These are phyloP conservation scores for Aegilops speltoides DNA, from an alignment of 176 grass and related monocot genomes.

Conservation along the genomic window DNA sequence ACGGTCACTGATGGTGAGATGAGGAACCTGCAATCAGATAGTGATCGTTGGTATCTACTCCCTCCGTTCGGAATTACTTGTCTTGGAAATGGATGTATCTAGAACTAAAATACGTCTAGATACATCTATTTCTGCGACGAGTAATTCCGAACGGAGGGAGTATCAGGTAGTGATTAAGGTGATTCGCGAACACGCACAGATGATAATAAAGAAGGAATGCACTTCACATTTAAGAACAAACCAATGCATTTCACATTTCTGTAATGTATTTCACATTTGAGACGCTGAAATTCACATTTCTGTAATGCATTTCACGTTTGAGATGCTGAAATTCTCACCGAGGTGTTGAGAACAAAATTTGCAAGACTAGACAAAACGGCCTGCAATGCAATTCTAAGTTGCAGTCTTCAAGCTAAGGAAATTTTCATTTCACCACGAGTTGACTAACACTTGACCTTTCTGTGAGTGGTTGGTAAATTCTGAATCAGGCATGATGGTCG, in stretches of 20 bases:
- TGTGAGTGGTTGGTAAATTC: not conserved
- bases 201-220: conserved; percentile 8
- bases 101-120: no score
- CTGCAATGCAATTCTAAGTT: not conserved
- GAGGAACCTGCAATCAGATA: conserved; percentile 46
- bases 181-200: conserved; percentile 2
- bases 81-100: no score
- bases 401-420: conserved; percentile 1
- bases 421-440: not conserved
- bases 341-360: not conserved
- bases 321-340: not conserved
- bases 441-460: not conserved
- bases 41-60: conserved; percentile 10
- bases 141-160: no score
- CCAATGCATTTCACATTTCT: not conserved
- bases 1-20: conserved; percentile 26
- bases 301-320: no score
- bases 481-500: not conserved
- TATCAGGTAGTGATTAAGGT: not conserved
- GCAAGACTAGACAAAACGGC: not conserved
- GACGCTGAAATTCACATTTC: no score
- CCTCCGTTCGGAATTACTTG: no score
- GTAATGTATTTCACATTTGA: no score
- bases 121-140: no score
- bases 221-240: not conserved